Evolutionary conservation across 2,329 filamentous ascomycete genomes (phyloP), one percentile per base, ranked within the genome.

Genomic region (Alternaria triticina): DNA sequence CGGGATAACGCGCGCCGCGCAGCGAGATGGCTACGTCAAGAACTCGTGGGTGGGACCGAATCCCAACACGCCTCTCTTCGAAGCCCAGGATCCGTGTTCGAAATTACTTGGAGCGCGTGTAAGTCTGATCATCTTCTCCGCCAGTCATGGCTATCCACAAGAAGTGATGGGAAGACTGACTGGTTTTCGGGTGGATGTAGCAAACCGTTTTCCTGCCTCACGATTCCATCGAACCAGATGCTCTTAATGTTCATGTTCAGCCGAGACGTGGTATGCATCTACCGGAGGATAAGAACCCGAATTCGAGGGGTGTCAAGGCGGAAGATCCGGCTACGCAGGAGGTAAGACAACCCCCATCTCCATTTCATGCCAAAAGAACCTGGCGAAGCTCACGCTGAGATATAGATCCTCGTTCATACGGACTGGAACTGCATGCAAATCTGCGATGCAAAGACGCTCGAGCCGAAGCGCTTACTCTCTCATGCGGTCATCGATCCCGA

Each of bases 201-300:
- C 54, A 56, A 46, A 45, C 27, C 17, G 25, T 47, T 5, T 56
- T 22, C n/a, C 36, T 56, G 5, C 54, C 40, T 12, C 15, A 56
- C 15, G 40, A 45, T 23, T 20, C 17, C 54, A 20, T 23, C 6
- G 54, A 22, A 6, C 54, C 40, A 20, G 54, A 56, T 17, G 54
- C 25, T 13, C 27, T 56, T 17, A 45, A 55, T 23, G 23, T 40
- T 17, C 36, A 55, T 20, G 52, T 55, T 10, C 52, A 55, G 52
- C 54, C 54, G 46, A 43, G 40, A 43, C 43, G 40, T 7, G 54
- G 36, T 30, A 56, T 56, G 54, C 40, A 56, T 25, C 43, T 56
- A 20, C 36, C 54, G 7, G 46, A 30, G 25, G 54, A 56, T 25
- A 45, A 56, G 25, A 56, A 56, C 6, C 36, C 43, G 17, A 45